Base-by-base conservation (phyloP, 2,329 filamentous ascomycete species). In the Dactylonectria macrodidyma region DNA sequence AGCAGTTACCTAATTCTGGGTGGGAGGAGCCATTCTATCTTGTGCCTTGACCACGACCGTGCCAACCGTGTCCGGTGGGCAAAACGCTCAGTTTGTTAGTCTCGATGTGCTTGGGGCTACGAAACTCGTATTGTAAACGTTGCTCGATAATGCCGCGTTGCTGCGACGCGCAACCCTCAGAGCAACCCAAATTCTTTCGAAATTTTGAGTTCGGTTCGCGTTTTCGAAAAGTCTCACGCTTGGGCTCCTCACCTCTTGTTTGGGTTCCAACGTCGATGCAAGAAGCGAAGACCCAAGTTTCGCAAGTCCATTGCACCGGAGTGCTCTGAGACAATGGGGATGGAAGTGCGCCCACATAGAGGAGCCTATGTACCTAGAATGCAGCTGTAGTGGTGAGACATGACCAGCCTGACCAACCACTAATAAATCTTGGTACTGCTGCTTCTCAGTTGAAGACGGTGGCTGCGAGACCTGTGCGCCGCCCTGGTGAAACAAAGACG, bases 391-490 rank as follows among this genome's bases (percentile, higher is more conserved):
- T 47, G 61, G 47, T 64, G 41, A 50, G 62, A 54, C 56, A 62
- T 62, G 26, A 44, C 10, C 41, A 61, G 16, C 54, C 24, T 41
- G 51, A 24, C 24, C 36, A 50, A 46, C 38, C 16, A 33, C 10
- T 52, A 52, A 30, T 30, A 7, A 30, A 7, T 30, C 26, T 30
- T 30, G 26, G 26, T 30, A 30, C 26, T 30, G 26, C 26, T 30
- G 14, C 16, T 36, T 10, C 30, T 24, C 51, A 46, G 44, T 47
- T 38, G 59, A 62, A 54, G 26, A 67, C 57, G 59, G 55, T 62
- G 57, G 63, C 58, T 30, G 44, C 36, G 46, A 65, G 63, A 73
- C 59, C 59, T 67, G 62, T 33, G 57, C 55, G 44, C 14, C 57
- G 52, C 41, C 11, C 38, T 50, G 19, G 67, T 62, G 46, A 50